Evolutionary conservation across 192 early-diverging fungal genomes (phyloP), one percentile per base, ranked within the genome.

Genomic region (Linnemannia exigua): DNA sequence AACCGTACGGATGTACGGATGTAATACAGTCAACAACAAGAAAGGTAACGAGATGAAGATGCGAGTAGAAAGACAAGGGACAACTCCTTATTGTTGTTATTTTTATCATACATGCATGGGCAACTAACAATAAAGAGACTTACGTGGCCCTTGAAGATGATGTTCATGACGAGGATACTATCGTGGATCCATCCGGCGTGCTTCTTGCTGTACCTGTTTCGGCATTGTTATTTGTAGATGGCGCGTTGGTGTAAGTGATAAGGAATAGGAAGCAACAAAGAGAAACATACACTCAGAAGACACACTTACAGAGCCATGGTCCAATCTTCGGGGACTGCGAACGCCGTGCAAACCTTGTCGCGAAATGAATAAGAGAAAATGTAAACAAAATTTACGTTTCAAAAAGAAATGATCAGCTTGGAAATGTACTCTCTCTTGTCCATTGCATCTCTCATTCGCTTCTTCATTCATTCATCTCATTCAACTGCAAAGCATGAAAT

Each of bases 171-270:
- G 0, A 70, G 77, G 15, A 79, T 86, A 17, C 80, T 71, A 28
- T 86, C 84, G n/a, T 86, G 84, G 28, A 79, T 79, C 84, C 84
- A 86, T 17, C 84, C 84, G 17, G 78, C 84, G 38, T 86, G 84
- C n/a, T 86, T 86, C 51, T 44, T 86, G 68, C 84, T 86, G 54
- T 80, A 86, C 77, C 84, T 86, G 15, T n/a, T n/a, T n/a, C 44
- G 67, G 52, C 31, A 52, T 16, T 20, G 66, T 28, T 38, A 72
- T 4, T 28, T 67, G 41, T 51, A 69, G 22, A 15, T 33, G 51
- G 20, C 33, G 25, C 5, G 22, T 38, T 74, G 15, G 3, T 15
- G 25, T 15, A 15, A 63, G 58, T 15, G 12, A 31, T 2, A n/a
- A 11, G n/a, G n/a, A 20, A 22, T 6, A 15, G 28, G 28, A 31